Percentiles rank a stretch among this genome's conserved stretches.
Evolutionary conservation across 2,329 filamentous ascomycete genomes (phyloP).

Genomic region (Scedosporium apiospermum): DNA sequence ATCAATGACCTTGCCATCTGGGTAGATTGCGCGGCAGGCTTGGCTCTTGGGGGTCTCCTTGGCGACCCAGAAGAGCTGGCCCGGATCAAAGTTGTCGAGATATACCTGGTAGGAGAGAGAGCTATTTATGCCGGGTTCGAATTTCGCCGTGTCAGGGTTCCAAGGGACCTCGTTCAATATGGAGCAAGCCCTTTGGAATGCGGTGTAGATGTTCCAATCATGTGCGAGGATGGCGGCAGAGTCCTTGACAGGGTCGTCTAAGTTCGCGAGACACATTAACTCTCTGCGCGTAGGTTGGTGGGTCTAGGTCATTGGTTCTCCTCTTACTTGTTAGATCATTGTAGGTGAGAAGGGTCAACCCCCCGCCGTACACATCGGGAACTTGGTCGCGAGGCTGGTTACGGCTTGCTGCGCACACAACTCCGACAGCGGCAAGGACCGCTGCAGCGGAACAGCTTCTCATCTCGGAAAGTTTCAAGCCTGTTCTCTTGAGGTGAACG

Average conservation of each 20-base stretch:
- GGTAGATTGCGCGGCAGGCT: not conserved
- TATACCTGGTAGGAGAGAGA: slow-evolving; percentile 6
- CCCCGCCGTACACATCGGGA: not conserved
- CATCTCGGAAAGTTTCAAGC: not conserved
- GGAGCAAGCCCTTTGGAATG: not conserved
- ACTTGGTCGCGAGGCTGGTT: not conserved
- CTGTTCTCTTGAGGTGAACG: not conserved
- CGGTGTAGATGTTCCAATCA: not conserved
- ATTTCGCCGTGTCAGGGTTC: not conserved
- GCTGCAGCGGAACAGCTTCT: not conserved
- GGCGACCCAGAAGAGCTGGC: slow-evolving; percentile 5
- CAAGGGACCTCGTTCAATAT: not conserved
- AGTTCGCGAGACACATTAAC: not conserved
- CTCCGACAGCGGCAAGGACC: not conserved
- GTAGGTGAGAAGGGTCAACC: slow-evolving; percentile 5
- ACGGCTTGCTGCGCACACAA: not conserved
- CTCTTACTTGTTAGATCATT: slow-evolving; percentile 6
- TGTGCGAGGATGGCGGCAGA: slow-evolving; percentile 6
- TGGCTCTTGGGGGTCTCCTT: not conserved
- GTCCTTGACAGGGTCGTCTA: slow-evolving; percentile 1
- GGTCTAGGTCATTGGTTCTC: not conserved
- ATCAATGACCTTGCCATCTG: not conserved
- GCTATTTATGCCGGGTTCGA: slow-evolving; percentile 5
- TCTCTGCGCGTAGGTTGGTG: not conserved
- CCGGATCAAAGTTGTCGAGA: not conserved